A percentile compares a stretch with the other conserved stretches of the same genome.
Conservation (phyloP, 345 rosid genomes). For the Citropsis articulata region DNA sequence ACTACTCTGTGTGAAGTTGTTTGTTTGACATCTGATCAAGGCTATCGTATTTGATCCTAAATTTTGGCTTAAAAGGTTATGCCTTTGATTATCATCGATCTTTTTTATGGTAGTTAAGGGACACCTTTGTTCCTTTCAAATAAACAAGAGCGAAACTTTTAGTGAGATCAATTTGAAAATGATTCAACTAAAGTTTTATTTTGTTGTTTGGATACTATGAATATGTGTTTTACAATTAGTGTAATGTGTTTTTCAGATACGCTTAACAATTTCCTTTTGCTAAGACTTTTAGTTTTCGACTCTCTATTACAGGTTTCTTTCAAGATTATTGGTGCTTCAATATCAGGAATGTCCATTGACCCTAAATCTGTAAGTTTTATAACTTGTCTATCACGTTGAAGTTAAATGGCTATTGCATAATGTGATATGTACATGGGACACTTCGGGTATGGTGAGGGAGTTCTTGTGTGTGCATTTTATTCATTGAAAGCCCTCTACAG, state of each 20-base stretch:
- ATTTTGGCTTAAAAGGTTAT: not conserved
- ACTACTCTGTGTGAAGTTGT: not conserved
- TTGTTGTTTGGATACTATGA: not conserved
- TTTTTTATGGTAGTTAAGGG: not conserved
- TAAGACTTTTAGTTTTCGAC: not conserved
- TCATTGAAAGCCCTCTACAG: not conserved
- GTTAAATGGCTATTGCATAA: not conserved
- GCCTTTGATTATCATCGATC: not conserved
- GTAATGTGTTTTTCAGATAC: not conserved
- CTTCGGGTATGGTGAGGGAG: not conserved
- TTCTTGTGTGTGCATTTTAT: not conserved
- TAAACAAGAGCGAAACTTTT: not conserved
- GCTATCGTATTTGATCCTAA: not conserved
- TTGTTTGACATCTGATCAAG: not conserved
- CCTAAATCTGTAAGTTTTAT: conserved; percentile 73
- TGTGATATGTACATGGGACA: not conserved
- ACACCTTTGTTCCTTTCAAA: not conserved
- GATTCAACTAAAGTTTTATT: not conserved
- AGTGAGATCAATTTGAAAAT: not conserved
- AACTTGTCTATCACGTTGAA: not conserved
- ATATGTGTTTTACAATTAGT: not conserved
- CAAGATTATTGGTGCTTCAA: conserved; percentile 75
- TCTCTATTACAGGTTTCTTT: conserved; percentile 58
- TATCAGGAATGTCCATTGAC: conserved; percentile 79
- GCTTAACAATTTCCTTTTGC: not conserved